Conservation (phyloP, 768 basidiomycete species). For the Cytidiella melzeri region DNA sequence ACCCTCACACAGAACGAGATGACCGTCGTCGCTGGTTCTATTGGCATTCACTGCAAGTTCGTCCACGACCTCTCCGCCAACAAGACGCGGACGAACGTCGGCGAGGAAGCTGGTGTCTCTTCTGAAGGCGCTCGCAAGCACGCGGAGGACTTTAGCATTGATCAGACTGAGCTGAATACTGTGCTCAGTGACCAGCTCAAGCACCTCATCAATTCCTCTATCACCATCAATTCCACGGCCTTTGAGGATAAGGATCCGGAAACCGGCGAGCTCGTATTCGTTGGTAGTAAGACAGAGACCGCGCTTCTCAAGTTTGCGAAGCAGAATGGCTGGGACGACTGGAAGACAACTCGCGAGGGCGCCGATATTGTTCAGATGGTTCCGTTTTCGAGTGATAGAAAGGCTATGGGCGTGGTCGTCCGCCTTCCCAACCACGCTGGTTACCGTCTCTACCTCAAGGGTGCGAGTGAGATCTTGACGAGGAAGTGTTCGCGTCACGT, state of each 20-base stretch:
- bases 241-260: conserved; percentile 76
- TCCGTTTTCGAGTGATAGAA: conserved; percentile 90
- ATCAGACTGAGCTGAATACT: conserved; percentile 62
- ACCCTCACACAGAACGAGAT: conserved; percentile 94
- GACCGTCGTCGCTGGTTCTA: conserved; percentile 93
- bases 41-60: conserved; percentile 94
- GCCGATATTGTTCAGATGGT: conserved; percentile 75
- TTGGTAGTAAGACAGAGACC: conserved; percentile 95
- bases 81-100: conserved; percentile 62
- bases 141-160: conserved; percentile 77
- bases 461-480: conserved; percentile 89
- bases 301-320: conserved; percentile 83
- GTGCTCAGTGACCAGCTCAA: conserved; percentile 56
- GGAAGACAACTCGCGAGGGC: conserved; percentile 56
- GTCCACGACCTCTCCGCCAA: conserved; percentile 75
- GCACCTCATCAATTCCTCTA: conserved; percentile 74
- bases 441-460: conserved; percentile 80
- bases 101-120: conserved; percentile 37
- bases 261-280: conserved; percentile 54
- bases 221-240: conserved; percentile 91
- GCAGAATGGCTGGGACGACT: conserved; percentile 71
- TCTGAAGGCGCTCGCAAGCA: conserved; percentile 36
- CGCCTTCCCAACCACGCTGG: conserved; percentile 38
- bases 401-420: conserved; percentile 92
- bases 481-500: conserved; percentile 72